Evolutionary conservation across 768 basidiomycete species (phyloP).

Genomic region (Cystoderma amianthinum): DNA sequence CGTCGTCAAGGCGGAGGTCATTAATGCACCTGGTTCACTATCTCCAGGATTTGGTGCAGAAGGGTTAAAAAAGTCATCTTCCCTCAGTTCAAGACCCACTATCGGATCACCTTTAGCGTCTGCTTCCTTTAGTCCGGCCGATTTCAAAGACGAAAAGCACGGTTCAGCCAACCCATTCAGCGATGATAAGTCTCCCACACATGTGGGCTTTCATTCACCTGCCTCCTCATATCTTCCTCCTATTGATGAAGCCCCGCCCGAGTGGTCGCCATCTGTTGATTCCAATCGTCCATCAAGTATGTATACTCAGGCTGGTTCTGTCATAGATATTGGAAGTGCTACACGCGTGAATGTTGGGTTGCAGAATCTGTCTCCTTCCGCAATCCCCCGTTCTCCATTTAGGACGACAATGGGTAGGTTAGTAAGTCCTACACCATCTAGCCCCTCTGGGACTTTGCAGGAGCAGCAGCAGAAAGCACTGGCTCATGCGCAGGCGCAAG

Average conservation of each 20-base stretch:
- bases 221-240: constrained; percentile 23
- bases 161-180: constrained; percentile 56
- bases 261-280: constrained; percentile 32
- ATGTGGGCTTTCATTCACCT: constrained; percentile 26
- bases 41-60: constrained; percentile 28
- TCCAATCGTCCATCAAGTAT: constrained; percentile 53
- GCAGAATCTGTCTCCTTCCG: constrained; percentile 22
- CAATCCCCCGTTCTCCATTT: constrained; percentile 37
- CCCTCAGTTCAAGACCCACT: constrained; percentile 34
- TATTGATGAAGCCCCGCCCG: constrained; percentile 23
- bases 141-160: constrained; percentile 34
- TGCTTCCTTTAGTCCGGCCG: constrained; percentile 57
- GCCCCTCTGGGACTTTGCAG: constrained; percentile 36
- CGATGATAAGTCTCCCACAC: constrained; percentile 45
- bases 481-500: constrained; percentile 54
- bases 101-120: constrained; percentile 63
- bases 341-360: constrained; percentile 64
- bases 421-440: constrained; percentile 37
- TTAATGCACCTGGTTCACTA: constrained; percentile 46
- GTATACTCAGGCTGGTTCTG: constrained; percentile 54
- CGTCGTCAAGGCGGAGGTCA: constrained; percentile 73
- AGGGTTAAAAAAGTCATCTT: constrained; percentile 30
- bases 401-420: constrained; percentile 61
- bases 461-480: constrained; percentile 65
- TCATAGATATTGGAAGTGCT: constrained; percentile 55